Base-by-base conservation (phyloP, 345 rosid species). In the Brassica juncea region DNA sequence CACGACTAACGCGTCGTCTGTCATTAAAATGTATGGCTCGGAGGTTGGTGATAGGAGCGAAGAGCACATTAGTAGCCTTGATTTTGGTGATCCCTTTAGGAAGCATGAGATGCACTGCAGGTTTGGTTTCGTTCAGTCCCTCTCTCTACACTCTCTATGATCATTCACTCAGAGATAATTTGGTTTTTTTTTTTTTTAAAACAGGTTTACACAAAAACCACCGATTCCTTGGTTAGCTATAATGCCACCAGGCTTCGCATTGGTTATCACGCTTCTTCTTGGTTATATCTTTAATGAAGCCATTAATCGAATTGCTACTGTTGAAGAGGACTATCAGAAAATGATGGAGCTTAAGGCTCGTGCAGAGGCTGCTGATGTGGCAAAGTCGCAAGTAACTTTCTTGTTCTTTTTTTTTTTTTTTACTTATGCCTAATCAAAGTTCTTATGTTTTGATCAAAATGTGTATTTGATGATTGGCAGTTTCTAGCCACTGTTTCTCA, bases 41-140 rank as follows among this genome's bases (percentile, higher is more conserved):
- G 96, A 90, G 10, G 72, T 83, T 73, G 73, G 79, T 6, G 91
- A 90, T 83, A 87, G 88, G 23, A 94, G 93, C 67, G 88, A 87
- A 55, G 70, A 87, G 75, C 88, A 77, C 31, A 31, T 86, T 55
- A 90, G 97, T 83, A 67, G 80, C 72, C 89, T 94, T 68, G 98
- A 94, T 78, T 94, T 94, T 83, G 99, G 99, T 80, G 99, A 94
- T 81, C 99, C 98, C 32, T 77, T 73, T 70, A 83, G 98, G 86
- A 92, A 84, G 77, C 99, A 94, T 75, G 94, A 94, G 85, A 92
- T 94, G 98, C 97, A 86, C 75, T 94, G 99, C 95, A 89, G 99
- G 99, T 49, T 71, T 34, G 5, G 30, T 57, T 58, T 23, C 8
- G 10, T 57, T 57, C n/a, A 49, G 57, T 6, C 57, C 8, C 16